Evolutionary conservation across 495 filamentous ascomycete species (phyloP).

Genomic region (Penicillium roqueforti): DNA sequence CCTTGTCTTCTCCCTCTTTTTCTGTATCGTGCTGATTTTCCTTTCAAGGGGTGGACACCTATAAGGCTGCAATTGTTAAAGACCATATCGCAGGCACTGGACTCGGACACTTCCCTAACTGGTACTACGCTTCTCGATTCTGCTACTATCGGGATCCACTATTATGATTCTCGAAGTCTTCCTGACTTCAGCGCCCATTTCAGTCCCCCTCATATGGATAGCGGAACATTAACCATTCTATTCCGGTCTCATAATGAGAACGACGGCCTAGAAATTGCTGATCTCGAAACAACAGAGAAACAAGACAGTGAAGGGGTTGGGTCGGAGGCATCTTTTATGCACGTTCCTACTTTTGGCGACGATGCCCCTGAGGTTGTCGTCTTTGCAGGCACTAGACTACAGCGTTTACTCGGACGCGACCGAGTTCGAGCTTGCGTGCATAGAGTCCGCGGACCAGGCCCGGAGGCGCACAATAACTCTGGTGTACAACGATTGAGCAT

Average conservation of each 20-base stretch:
- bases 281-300: constrained; percentile 3
- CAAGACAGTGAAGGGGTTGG: not conserved
- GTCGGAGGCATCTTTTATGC: not conserved
- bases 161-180: not conserved
- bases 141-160: not conserved
- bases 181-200: not conserved
- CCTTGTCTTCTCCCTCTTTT: too few species aligned
- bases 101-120: not conserved
- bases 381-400: not conserved
- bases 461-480: not conserved
- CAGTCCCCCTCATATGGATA: constrained; percentile 1
- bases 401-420: not conserved
- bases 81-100: too few species aligned
- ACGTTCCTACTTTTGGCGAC: not conserved
- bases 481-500: not conserved
- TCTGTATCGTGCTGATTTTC: too few species aligned
- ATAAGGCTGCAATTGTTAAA: too few species aligned
- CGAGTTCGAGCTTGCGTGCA: constrained; percentile 1
- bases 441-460: not conserved
- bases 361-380: not conserved
- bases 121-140: constrained; percentile 2
- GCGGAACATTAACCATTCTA: constrained; percentile 1
- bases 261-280: constrained; percentile 1
- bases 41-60: too few species aligned
- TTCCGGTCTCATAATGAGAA: not conserved